Evolutionary conservation across 768 basidiomycete species (phyloP), one percentile per base, ranked within the genome.

Genomic region (Mycena kentingensis): DNA sequence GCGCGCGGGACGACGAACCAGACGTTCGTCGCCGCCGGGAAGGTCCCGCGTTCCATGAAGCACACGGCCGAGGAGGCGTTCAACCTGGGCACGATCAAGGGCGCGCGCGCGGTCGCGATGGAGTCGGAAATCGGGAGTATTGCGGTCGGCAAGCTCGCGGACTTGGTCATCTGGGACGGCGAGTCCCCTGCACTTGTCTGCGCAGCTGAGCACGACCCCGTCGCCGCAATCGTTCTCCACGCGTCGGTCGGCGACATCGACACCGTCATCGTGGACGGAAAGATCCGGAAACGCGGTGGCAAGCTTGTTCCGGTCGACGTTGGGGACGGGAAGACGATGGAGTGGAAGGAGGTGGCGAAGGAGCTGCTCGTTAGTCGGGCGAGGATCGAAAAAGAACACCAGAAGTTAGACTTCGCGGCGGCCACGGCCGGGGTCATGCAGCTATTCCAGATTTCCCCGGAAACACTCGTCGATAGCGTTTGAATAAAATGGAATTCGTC

Each of bases 21-120:
- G 41, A 24, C 1, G 11, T 58, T 58, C 32, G 38, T 52, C 34
- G 52, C 26, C 2, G 34, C 22, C 2, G 45, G 49, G 6, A 51
- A 51, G 47, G 15, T 37, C 15, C 57, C 49, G 19, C 22, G 31
- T 3, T 16, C 22, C 2, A 21, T 58, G 2, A 27, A 31, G 4
- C 27, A 28, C 37, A 58, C 52, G 6, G 49, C 36, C 25, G 38
- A 44, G 46, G 22, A 54, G 49, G 57, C 46, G 15, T 58, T 51
- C 45, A 58, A 58, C 26, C 45, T 58, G 13, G 52, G 45, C 2
- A 58, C 57, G 26, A 58, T 58, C 42, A 46, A 41, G 52, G 57
- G 52, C 8, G 57, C 57, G 32, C 48, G 52, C 27, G 57, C 57
- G 2, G 49, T 54, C 18, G 49, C 52, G 18, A 50, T 58, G 49